Conservation (phyloP, 805 yeast genomes). For the Candida hungchunana region DNA sequence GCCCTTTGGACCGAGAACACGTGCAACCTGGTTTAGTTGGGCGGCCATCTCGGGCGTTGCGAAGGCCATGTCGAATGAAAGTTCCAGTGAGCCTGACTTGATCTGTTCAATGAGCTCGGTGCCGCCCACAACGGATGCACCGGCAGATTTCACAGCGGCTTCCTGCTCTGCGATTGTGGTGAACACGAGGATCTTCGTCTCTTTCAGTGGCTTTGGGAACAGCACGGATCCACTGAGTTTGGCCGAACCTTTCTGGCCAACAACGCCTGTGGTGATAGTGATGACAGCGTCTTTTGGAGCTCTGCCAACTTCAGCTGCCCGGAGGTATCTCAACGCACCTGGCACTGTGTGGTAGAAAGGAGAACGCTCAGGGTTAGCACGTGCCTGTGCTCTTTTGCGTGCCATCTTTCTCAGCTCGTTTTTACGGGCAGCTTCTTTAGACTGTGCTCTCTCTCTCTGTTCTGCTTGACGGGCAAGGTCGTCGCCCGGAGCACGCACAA, state of each 20-base stretch:
- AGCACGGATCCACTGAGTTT: constrained; percentile 67
- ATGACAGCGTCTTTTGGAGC: constrained; percentile 68
- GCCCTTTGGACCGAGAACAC: constrained; percentile 82
- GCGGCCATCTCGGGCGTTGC: constrained; percentile 79
- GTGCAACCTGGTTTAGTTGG: constrained; percentile 65
- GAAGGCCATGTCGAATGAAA: constrained; percentile 69
- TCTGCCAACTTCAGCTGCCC: constrained; percentile 91
- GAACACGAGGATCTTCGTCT: constrained; percentile 63
- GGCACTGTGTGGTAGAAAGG: constrained; percentile 72
- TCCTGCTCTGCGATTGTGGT: constrained; percentile 52
- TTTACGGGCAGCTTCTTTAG: constrained; percentile 27
- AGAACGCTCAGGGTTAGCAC: constrained; percentile 38
- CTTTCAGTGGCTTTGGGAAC: constrained; percentile 69
- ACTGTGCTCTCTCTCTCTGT: constrained; percentile 27
- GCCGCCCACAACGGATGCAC: constrained; percentile 72
- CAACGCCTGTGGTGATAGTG: constrained; percentile 56
- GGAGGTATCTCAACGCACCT: constrained; percentile 67
- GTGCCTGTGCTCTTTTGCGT: constrained; percentile 35
- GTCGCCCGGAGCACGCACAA: constrained; percentile 23
- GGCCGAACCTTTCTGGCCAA: constrained; percentile 73
- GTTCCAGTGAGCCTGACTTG: constrained; percentile 40
- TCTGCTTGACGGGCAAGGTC: constrained; percentile 27
- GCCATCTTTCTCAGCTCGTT: constrained; percentile 34
- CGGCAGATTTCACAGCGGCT: constrained; percentile 48
- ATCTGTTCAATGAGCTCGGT: constrained; percentile 62